Evolutionary conservation across 176 grass and related monocot genomes (phyloP).

Genomic region (Hsuehochloa calcarea): DNA sequence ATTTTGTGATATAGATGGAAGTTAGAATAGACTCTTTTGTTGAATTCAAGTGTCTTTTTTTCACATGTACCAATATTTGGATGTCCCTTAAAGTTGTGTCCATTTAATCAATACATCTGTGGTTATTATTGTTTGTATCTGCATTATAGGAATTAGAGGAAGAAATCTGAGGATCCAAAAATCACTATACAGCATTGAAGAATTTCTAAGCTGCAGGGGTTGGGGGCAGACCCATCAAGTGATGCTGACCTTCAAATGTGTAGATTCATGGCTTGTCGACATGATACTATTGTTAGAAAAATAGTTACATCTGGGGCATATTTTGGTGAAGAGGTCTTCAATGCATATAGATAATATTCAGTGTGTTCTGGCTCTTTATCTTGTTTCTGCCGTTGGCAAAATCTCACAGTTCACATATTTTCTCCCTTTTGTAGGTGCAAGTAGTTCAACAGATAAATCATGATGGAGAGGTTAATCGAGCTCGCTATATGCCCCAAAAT

Average conservation of each 20-base stretch:
- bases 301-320: neutral
- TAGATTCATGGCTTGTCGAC: neutral
- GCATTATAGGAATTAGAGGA: neutral
- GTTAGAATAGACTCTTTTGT: neutral
- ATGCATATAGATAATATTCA: neutral
- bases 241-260: neutral
- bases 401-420: neutral
- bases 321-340: neutral
- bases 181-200: neutral
- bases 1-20: neutral
- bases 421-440: conserved; percentile 71
- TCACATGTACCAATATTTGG: neutral
- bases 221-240: neutral
- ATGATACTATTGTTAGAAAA: conserved; percentile 3
- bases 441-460: conserved; percentile 99
- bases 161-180: neutral
- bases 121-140: neutral
- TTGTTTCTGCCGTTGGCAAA: neutral
- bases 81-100: neutral
- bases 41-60: conserved; percentile 7
- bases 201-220: neutral
- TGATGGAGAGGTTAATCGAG: conserved; percentile 94
- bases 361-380: conserved; percentile 12
- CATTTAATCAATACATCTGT: neutral
- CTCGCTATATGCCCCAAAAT: conserved; percentile 99